phyloP scores from a whole-genome alignment of 2,329 filamentous ascomycete genomes.

The Colletotrichum karsti region DNA sequence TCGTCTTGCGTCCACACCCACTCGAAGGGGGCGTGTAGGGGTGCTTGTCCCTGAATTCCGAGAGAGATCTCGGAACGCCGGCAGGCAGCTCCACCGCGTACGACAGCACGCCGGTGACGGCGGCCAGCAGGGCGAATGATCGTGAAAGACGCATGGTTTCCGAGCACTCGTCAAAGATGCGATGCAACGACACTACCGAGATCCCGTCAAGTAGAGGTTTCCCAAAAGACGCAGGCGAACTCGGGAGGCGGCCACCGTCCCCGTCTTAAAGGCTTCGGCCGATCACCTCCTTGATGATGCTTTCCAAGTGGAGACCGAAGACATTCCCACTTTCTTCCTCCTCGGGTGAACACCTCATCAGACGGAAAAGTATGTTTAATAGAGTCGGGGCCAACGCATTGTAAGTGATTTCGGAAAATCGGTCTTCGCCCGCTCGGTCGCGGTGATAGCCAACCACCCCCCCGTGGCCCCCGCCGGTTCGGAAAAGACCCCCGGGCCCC shows the following conservation, averaged over 20 bases:
- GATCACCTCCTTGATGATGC: background rate
- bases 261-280: constrained; percentile 14
- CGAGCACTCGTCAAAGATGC: background rate
- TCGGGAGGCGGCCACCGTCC: background rate
- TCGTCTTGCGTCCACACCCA: constrained; percentile 22
- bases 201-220: background rate
- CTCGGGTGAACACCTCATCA: constrained; percentile 13
- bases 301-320: constrained; percentile 11
- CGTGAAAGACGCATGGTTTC: constrained; percentile 8
- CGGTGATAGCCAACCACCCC: too few species aligned
- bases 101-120: constrained; percentile 10
- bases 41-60: constrained; percentile 29
- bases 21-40: constrained; percentile 16
- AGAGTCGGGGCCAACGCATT: background rate
- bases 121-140: constrained; percentile 3
- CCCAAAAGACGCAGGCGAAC: background rate
- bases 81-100: constrained; percentile 24
- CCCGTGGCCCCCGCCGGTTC: background rate
- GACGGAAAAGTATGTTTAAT: constrained; percentile 24
- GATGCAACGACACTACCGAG: constrained; percentile 6
- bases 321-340: constrained; percentile 25
- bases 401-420: constrained; percentile 10
- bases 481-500: background rate
- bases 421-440: background rate
- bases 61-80: constrained; percentile 24